Base-by-base conservation (phyloP, 768 basidiomycete genomes). In the Hygrophorus pudorinus region DNA sequence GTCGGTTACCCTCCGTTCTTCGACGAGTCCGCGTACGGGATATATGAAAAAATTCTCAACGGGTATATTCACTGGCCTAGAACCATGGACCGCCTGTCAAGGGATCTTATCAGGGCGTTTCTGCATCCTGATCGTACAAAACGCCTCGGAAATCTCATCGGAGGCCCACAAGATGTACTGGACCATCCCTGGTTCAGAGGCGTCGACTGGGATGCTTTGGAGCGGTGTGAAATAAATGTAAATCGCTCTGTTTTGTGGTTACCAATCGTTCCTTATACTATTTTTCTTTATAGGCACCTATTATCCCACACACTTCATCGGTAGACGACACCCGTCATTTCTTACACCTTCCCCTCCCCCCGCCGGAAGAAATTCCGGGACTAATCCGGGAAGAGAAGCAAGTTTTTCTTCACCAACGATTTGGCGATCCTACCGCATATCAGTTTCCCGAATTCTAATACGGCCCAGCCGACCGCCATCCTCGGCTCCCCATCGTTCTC, bases 21-120 rank as follows among this genome's bases (percentile, higher is more conserved):
- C 73, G 92, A 97, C 58, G 89, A 96, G 61, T 89, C 90, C n/a
- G 84, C 93, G 0, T 87, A 94, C 61, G 93, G 90, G 37, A 97
- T 97, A 64, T 98, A 98, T 62, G 94, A 99, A 67, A 94, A 93
- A 67, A 97, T 99, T 51, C 68, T 99, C 32, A 78, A 75, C 46
- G 88, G 88, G 21, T 76, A 82, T 48, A 83, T 96, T 38, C 77
- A 87, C 51, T 97, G 91, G 81, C 94, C 94, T n/a, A 73, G 72
- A 46, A 81, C 77, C 49, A 81, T 97, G 70, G 93, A 98, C 57
- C 77, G 79, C 14, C 76, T 92, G 21, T 94, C 93, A 35, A 82
- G 81, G 52, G 87, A 90, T 52, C 73, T 99, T 44, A 85, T 99
- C 59, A 75, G 76, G 51, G 83, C 83, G 1, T 87, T 99, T 62